phyloP scores from a whole-genome alignment of 345 rosid genomes.

The Bruguiera sexangula region DNA sequence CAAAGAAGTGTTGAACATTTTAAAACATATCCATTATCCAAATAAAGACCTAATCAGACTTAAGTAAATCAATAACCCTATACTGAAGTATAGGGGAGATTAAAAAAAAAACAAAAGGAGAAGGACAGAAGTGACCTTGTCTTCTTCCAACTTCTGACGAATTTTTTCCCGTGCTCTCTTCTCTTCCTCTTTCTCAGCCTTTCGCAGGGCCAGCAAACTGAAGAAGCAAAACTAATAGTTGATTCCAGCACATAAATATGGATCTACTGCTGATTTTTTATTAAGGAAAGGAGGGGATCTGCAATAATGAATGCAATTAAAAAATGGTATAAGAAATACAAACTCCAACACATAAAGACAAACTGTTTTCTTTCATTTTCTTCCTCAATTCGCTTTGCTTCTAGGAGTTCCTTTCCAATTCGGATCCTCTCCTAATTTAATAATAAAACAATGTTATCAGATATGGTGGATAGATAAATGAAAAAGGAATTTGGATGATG shows the following conservation, averaged over 20 bases:
- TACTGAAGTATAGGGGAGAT: not conserved
- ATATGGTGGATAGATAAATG: slow-evolving; percentile 5
- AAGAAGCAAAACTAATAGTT: slow-evolving; percentile 15
- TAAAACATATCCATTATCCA: not conserved
- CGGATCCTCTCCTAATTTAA: slow-evolving; percentile 80
- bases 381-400: slow-evolving; percentile 91
- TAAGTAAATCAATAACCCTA: not conserved
- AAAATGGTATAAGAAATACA: not conserved
- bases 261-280: not conserved
- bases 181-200: slow-evolving; percentile 98
- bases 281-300: not conserved
- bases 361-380: slow-evolving; percentile 94
- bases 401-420: slow-evolving; percentile 90
- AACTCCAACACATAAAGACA: slow-evolving; percentile 19
- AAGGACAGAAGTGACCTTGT: slow-evolving; percentile 54
- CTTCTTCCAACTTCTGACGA: slow-evolving; percentile 96
- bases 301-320: slow-evolving; percentile 3
- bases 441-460: not conserved
- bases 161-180: slow-evolving; percentile 86
- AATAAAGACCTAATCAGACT: not conserved
- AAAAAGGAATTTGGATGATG: slow-evolving; percentile 1
- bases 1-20: too few relatives aligned
- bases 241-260: slow-evolving; percentile 1
- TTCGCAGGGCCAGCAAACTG: slow-evolving; percentile 76
- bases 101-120: not conserved